Evolutionary conservation across 257 asterid species (phyloP), one percentile per base, ranked within the genome.

Genomic region (Scutellaria minor): DNA sequence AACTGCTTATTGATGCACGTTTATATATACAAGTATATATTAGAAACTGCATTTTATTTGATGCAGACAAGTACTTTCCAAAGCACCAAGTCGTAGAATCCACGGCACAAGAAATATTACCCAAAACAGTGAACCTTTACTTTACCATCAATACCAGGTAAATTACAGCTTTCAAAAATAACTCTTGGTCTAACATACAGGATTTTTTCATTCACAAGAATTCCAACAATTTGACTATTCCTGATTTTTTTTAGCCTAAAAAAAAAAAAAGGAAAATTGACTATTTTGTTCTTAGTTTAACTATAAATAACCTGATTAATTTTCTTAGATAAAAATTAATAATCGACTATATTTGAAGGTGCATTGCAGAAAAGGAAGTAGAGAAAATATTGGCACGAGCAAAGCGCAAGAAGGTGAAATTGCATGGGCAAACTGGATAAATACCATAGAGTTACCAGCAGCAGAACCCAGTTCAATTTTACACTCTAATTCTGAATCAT

Each of bases 311-410:
- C 37, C 37, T 31, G 37, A 31, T 31, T 31, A 2, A 31, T 31
- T 3, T 31, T 31, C 5, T 31, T 31, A 4, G 37, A 31, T 31
- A 31, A 1, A 31, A 31, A 31, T 31, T 31, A 5, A 24, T 24
- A 24, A 24, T 24, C 2, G 2, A 1, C 27, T 24, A 24, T 24
- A 2, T 31, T 31, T 31, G 37, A 31, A 46, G 64, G 31, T 73
- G 79, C 75, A 68, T 75, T 72, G 63, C 42, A 14, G 45, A 73
- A 62, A 62, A 48, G 79, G 73, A 57, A 73, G 71, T 35, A 58
- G n/a, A 46, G 51, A 35, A 18, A 75, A 50, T 3, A 61, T 45
- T 46, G 22, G 9, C 9, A 77, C 51, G 53, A 74, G 62, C 37
- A 31, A 31, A 31, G 37, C 37, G n/a, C 75, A 73, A 48, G 64